Evolutionary conservation across 352 stramenopile genomes (phyloP), one percentile per base, ranked within the genome.

Genomic region (Phytopythium oedochilum): DNA sequence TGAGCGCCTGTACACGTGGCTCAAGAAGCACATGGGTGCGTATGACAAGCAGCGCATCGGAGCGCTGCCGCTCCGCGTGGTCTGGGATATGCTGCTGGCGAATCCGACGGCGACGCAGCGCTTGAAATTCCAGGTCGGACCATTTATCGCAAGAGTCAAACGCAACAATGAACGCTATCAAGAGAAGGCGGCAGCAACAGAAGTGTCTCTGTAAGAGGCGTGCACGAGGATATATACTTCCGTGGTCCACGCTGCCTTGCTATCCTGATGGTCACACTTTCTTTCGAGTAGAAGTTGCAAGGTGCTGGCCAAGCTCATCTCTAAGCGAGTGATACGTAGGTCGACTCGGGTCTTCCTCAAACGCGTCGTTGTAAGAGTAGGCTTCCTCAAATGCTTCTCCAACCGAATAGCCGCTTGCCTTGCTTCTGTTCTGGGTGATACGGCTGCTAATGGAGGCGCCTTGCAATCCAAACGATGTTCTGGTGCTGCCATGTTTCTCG

Each of bases 1-100:
- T 57, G 78, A 89, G 48, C 66, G 75, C 3, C 56, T 89, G 3
- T 89, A 89, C 57, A 89, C 78, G 25, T 89, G 78, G 78, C 57
- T 89, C 22, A 89, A 89, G 65, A 87, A 86, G 53, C 65, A 86
- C 36, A 69, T 83, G n/a, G 72, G 53, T 22, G 23, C 77, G 17
- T 83, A 73, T 42, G 78, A 89, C 40, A 55, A 55, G 2, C 43
- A 60, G 0, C 65, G 70, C 18, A 57, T 55, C 6, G 75, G 75
- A 0, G 80, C 60, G 46, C 45, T 89, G n/a, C 40, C 73, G 0
- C 59, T 68, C 7, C 50, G 59, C 18, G 20, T 53, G 9, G 61
- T 71, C 2, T 52, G 85, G 22, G 74, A 78, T 28, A 71, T 89
- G 72, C 61, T 89, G 0, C 47, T 71, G 9, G 52, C 50, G 10